A percentile compares a stretch with the other conserved stretches of the same genome.
Conservation (phyloP, 2,329 filamentous ascomycete genomes). For the Lachnellula occidentalis region DNA sequence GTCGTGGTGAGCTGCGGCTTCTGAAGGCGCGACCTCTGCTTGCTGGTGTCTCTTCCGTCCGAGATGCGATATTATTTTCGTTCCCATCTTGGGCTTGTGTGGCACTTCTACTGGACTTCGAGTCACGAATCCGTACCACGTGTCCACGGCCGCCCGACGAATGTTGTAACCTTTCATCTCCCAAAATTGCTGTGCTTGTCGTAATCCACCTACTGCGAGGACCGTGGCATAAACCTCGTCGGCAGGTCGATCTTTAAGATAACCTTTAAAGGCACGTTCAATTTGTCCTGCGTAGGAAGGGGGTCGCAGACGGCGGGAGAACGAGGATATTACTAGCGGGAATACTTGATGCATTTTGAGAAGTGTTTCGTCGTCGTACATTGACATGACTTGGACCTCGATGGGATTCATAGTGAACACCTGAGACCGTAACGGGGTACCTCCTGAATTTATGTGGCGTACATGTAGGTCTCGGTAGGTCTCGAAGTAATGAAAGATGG, state of each 20-base stretch:
- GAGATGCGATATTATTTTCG: constrained; percentile 37
- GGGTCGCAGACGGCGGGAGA: constrained; percentile 55
- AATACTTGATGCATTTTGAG: constrained; percentile 60
- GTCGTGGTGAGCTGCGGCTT: constrained; percentile 24
- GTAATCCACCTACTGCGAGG: constrained; percentile 54
- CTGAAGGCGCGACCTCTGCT: constrained; percentile 11
- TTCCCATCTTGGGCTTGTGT: constrained; percentile 45
- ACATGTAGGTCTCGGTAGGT: constrained; percentile 56
- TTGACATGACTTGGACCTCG: constrained; percentile 54
- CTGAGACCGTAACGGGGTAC: constrained; percentile 43
- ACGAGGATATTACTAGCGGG: constrained; percentile 58
- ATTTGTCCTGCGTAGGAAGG: constrained; percentile 60
- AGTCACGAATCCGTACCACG: constrained; percentile 50
- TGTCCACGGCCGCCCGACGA: constrained; percentile 53
- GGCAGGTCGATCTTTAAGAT: constrained; percentile 55
- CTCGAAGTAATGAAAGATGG: constrained; percentile 64
- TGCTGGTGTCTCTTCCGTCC: constrained; percentile 50
- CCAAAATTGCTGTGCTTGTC: constrained; percentile 60
- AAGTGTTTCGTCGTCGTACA: constrained; percentile 60
- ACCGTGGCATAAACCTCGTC: constrained; percentile 59
- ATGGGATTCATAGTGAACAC: constrained; percentile 59
- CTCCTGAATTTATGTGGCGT: constrained; percentile 48
- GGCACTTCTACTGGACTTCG: constrained; percentile 37
- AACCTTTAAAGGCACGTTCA: constrained; percentile 57
- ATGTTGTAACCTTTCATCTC: constrained; percentile 61